These are phyloP conservation scores for Verbascum thapsus DNA, from an alignment of 257 asterid genomes.

Conservation along the genomic window DNA sequence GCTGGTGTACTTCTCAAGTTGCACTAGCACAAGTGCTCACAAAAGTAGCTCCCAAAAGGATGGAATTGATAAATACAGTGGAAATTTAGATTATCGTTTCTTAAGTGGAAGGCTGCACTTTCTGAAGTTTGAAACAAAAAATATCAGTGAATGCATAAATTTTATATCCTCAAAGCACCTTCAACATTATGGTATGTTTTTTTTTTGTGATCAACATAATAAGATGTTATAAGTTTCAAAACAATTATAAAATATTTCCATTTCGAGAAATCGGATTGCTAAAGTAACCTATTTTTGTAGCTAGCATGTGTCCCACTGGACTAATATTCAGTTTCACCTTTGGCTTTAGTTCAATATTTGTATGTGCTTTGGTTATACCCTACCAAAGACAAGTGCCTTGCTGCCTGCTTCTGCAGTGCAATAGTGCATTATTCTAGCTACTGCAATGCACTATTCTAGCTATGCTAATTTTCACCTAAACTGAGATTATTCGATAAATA, in stretches of 20 bases:
- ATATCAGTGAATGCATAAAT: conserved; percentile 49
- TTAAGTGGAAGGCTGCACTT: conserved; percentile 48
- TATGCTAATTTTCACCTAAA: too few relatives aligned
- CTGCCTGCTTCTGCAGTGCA: conserved; percentile 19
- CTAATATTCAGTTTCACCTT: too few relatives aligned
- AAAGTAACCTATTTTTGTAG: too few relatives aligned
- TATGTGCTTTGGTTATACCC: neutral
- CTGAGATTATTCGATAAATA: neutral
- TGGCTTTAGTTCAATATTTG: too few relatives aligned
- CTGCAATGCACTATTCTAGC: neutral
- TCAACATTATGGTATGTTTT: conserved; percentile 39
- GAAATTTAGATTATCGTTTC: conserved; percentile 25
- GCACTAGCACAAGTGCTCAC: conserved; percentile 28
- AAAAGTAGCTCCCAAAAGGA: conserved; percentile 28
- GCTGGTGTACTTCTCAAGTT: conserved; percentile 65
- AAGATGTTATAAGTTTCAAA: conserved; percentile 1
- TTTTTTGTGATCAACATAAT: conserved; percentile 19
- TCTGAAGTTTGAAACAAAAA: conserved; percentile 53
- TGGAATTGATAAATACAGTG: conserved; percentile 24
- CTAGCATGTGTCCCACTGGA: too few relatives aligned
- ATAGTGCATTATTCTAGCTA: too few relatives aligned
- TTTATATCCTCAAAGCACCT: conserved; percentile 52
- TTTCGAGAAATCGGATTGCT: too few relatives aligned
- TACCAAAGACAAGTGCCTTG: conserved; percentile 13
- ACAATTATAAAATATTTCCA: too few relatives aligned